Conservation (phyloP, 768 basidiomycete genomes). For the Scleroderma bovista region DNA sequence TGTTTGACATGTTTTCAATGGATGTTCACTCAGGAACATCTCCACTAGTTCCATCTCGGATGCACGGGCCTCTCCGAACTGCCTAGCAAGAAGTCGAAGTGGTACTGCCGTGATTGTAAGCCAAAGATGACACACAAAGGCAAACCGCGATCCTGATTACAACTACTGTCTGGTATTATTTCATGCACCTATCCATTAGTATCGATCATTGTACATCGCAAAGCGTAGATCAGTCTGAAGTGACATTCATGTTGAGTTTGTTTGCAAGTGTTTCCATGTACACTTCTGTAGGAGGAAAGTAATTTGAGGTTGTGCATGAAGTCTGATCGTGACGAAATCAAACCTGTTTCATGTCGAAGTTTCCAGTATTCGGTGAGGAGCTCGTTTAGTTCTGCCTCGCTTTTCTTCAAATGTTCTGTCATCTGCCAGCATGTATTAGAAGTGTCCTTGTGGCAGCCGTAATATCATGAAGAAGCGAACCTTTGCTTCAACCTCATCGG, state of each 20-base stretch:
- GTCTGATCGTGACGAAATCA: slow-evolving; percentile 9
- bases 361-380: slow-evolving; percentile 82
- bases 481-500: slow-evolving; percentile 61
- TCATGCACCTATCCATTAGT: no score
- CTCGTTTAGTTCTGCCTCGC: slow-evolving; percentile 75
- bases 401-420: slow-evolving; percentile 66
- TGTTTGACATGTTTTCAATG: slow-evolving; percentile 23
- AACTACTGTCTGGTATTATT: not conserved
- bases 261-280: slow-evolving; percentile 86
- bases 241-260: slow-evolving; percentile 60
- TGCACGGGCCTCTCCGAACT: slow-evolving; percentile 58
- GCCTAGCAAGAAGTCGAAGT: slow-evolving; percentile 52
- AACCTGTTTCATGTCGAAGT: slow-evolving; percentile 72
- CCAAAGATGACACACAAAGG: slow-evolving; percentile 32
- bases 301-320: not conserved
- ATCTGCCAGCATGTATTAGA: slow-evolving; percentile 43
- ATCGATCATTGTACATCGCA: slow-evolving; percentile 1
- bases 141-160: slow-evolving; percentile 22
- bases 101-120: slow-evolving; percentile 69
- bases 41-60: slow-evolving; percentile 64
- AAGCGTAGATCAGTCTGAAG: slow-evolving; percentile 20
- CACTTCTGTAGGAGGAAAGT: slow-evolving; percentile 44
- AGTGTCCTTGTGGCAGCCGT: not conserved
- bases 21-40: not conserved
- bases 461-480: slow-evolving; percentile 28